Evolutionary conservation across 2,329 filamentous ascomycete genomes (phyloP).

Genomic region (Cercospora sp.): DNA sequence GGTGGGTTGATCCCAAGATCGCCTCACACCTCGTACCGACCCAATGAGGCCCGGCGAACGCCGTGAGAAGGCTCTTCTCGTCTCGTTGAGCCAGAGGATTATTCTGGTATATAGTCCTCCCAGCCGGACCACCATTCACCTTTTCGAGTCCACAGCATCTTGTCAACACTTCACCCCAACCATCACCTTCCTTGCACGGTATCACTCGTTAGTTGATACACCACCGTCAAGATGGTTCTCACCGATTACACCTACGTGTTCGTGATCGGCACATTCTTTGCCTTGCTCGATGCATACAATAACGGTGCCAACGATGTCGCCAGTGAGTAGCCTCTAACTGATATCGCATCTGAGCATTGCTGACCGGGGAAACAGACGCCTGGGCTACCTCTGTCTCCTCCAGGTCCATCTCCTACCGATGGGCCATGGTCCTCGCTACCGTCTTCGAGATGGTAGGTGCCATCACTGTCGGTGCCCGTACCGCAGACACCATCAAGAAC

Average conservation of each 20-base stretch:
- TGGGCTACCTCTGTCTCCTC: conserved; percentile 57
- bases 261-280: conserved; percentile 64
- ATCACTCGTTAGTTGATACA: not conserved
- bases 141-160: not conserved
- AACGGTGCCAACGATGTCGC: conserved; percentile 65
- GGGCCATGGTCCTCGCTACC: conserved; percentile 52
- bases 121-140: not conserved
- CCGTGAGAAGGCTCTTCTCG: not conserved
- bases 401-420: conserved; percentile 53
- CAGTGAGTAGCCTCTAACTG: conserved; percentile 31
- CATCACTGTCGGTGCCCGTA: conserved; percentile 54
- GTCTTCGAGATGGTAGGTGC: conserved; percentile 57
- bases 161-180: not conserved
- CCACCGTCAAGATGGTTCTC: conserved; percentile 40
- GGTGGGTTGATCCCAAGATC: not conserved
- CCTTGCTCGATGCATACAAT: conserved; percentile 67
- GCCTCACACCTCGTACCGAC: conserved; percentile 2
- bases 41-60: conserved; percentile 2
- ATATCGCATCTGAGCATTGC: not conserved
- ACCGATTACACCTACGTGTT: conserved; percentile 64
- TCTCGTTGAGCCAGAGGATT: not conserved
- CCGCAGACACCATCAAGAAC: conserved; percentile 63
- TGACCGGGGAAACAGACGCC: conserved; percentile 37
- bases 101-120: not conserved
- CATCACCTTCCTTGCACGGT: not conserved